Base-by-base conservation (phyloP, 352 stramenopile species). In the Phytophthora pisi region DNA sequence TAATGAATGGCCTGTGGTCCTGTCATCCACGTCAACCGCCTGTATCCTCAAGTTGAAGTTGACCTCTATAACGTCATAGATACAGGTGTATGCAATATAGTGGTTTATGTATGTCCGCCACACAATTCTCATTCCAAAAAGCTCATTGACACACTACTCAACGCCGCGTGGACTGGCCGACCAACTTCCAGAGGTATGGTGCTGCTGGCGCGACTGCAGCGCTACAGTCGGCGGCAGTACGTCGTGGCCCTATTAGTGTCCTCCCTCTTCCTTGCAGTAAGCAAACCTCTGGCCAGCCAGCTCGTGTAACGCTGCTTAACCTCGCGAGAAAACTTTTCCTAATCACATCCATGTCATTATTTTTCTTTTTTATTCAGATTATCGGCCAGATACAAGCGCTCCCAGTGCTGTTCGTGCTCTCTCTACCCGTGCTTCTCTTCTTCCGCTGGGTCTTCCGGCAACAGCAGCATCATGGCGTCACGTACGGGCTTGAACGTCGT, bases 401-500 rank as follows among this genome's bases (percentile, higher is more conserved):
- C 9, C 42, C 67, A 11, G 69, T 86, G 45, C 51, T 82, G 24
- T 40, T 74, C 2, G 31, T 82, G 8, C 57, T 82, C 11, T 53
- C 68, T 6, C 47, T 79, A 18, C 78, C 78, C 1, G 73, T 68
- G 15, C 5, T 78, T 23, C 23, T 80, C 40, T 86, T 81, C 63
- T 76, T 71, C 51, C 30, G 36, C 7, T 84, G 73, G 75, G 70
- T 77, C 15, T 61, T 68, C 24, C 69, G 68, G 30, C 75, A 86
- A 46, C 72, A 82, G 20, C 75, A 84, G 34, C 64, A 81, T 34
- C 77, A 84, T 57, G 78, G 75, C 55, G 69, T 84, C 67, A 86
- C 78, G 78, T 86, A 80, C 62, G 74, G 59, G 4, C 26, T 11
- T 16, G 15, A 13, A 7, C 4, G 1, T 40, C 16, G 13, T 43